Percentiles rank a stretch among this genome's conserved stretches.
These are phyloP conservation scores for Lactarius akahatsu DNA, from an alignment of 768 basidiomycete genomes.

Conservation along the genomic window DNA sequence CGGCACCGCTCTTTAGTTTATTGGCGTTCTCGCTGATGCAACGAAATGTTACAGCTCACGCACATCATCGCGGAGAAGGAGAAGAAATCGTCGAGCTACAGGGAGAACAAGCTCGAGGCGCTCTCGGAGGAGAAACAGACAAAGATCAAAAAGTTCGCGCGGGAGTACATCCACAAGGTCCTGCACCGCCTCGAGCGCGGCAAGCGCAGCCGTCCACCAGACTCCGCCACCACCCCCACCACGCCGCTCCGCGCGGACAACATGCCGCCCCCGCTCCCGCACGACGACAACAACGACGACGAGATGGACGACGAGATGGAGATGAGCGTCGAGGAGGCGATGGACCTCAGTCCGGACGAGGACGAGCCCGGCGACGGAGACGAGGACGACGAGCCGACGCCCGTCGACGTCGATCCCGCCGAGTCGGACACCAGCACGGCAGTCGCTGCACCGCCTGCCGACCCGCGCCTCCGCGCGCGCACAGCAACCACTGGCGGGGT, in stretches of 20 bases:
- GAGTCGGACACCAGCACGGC: constrained; percentile 29
- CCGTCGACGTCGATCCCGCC: constrained; percentile 28
- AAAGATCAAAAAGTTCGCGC: constrained; percentile 92
- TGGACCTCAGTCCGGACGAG: constrained; percentile 33
- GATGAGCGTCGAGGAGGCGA: constrained; percentile 33
- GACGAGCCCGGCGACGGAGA: constrained; percentile 17
- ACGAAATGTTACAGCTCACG: constrained; percentile 72
- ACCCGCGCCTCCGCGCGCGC: constrained; percentile 25
- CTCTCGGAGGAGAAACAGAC: constrained; percentile 82
- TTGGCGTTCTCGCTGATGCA: too few relatives aligned
- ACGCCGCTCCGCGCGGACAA: background rate
- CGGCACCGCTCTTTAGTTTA: too few relatives aligned
- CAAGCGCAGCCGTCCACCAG: constrained; percentile 31
- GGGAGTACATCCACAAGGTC: constrained; percentile 86
- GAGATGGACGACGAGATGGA: constrained; percentile 23
- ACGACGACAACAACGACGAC: background rate
- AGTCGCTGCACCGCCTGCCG: constrained; percentile 13
- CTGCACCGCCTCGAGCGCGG: constrained; percentile 63
- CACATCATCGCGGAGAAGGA: constrained; percentile 90
- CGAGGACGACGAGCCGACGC: constrained; percentile 25
- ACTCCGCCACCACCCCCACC: constrained; percentile 1
- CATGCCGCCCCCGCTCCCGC: background rate
- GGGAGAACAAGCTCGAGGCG: constrained; percentile 57
- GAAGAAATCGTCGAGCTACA: constrained; percentile 81
- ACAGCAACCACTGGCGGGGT: background rate